phyloP scores from a whole-genome alignment of 495 filamentous ascomycete genomes.

The Aspergillus egyptiacus region DNA sequence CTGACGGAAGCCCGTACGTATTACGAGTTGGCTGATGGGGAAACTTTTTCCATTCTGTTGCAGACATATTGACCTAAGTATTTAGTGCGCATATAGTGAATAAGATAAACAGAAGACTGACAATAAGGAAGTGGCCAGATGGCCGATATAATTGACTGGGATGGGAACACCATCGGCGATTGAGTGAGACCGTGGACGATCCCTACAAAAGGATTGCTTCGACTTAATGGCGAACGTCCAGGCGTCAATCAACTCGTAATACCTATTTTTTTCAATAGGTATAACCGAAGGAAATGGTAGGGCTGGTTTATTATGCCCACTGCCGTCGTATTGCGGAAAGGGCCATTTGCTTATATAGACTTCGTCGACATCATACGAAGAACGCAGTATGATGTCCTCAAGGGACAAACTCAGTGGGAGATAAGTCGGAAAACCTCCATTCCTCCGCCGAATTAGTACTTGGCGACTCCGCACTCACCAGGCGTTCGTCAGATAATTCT shows the following conservation, averaged over 20 bases:
- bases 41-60: too few species aligned
- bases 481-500: neutral
- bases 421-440: neutral
- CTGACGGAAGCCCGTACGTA: too few species aligned
- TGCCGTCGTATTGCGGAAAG: neutral
- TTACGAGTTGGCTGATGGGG: too few species aligned
- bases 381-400: neutral
- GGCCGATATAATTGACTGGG: neutral
- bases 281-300: neutral
- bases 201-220: too few species aligned
- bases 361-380: neutral
- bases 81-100: constrained; percentile 18
- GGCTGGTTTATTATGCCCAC: neutral
- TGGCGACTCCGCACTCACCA: neutral
- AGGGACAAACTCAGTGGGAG: neutral
- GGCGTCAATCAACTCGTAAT: neutral
- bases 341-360: neutral
- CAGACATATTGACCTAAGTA: constrained; percentile 26
- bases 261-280: neutral
- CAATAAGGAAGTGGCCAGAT: too few species aligned
- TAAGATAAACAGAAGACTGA: neutral
- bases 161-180: too few species aligned
- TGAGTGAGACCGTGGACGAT: too few species aligned
- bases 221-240: too few species aligned
- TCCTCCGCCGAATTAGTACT: neutral